Evolutionary conservation across 805 yeast species (phyloP).

Genomic region (Yamadazyma nakazawae): DNA sequence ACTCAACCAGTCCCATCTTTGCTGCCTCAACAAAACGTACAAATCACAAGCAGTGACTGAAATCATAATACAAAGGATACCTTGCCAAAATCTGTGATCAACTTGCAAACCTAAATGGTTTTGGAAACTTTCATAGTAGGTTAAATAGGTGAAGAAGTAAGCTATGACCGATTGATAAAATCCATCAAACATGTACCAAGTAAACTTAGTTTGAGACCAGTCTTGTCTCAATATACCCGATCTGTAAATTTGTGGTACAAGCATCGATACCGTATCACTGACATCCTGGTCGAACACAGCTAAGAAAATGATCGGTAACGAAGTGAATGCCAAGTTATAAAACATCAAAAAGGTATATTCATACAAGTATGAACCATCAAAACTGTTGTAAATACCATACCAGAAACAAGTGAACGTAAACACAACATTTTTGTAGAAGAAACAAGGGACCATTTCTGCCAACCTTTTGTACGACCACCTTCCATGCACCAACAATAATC

Average conservation of each 20-base stretch:
- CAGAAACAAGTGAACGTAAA: slow-evolving; percentile 74
- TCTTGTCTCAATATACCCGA: slow-evolving; percentile 62
- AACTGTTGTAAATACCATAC: slow-evolving; percentile 66
- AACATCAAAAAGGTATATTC: slow-evolving; percentile 78
- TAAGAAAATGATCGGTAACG: slow-evolving; percentile 70
- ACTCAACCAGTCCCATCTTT: slow-evolving; percentile 76
- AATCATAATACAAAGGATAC: slow-evolving; percentile 57
- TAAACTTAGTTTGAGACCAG: slow-evolving; percentile 59
- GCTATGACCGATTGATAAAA: slow-evolving; percentile 67
- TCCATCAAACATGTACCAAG: slow-evolving; percentile 66
- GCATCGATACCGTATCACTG: slow-evolving; percentile 56
- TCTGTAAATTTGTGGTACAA: slow-evolving; percentile 69
- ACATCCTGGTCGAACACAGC: slow-evolving; percentile 79
- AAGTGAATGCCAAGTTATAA: slow-evolving; percentile 77
- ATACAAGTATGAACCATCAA: slow-evolving; percentile 73
- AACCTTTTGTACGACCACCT: slow-evolving; percentile 76
- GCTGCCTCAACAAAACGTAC: slow-evolving; percentile 64
- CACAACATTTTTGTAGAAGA: slow-evolving; percentile 73
- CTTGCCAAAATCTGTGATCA: slow-evolving; percentile 71
- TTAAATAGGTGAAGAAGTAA: slow-evolving; percentile 63
- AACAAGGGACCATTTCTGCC: slow-evolving; percentile 75
- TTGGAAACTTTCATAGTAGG: slow-evolving; percentile 42
- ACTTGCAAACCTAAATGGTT: slow-evolving; percentile 53
- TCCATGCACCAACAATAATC: slow-evolving; percentile 75
- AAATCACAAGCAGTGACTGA: slow-evolving; percentile 63